Percentiles rank a stretch among this genome's conserved stretches.
Evolutionary conservation across 768 basidiomycete genomes (phyloP).

Genomic region (Boletus tylopilopsis): DNA sequence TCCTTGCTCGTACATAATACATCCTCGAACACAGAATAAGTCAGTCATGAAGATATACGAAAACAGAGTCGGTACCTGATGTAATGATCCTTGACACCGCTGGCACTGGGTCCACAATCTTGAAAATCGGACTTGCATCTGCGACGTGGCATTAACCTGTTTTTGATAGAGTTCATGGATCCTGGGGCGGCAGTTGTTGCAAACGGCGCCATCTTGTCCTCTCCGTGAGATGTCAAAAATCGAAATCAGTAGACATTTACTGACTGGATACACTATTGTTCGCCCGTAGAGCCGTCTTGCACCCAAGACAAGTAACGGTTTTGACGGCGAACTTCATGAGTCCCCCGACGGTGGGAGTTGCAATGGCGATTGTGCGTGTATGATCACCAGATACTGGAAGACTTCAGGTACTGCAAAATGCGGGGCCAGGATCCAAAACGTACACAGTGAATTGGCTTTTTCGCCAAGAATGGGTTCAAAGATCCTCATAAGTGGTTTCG

Average conservation of each 20-base stretch:
- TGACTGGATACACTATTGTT: constrained; percentile 73
- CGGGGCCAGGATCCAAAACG: constrained; percentile 26
- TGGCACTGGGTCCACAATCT: constrained; percentile 99
- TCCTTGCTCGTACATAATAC: constrained; percentile 96
- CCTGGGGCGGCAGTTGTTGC: constrained; percentile 85
- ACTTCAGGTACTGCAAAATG: constrained; percentile 2
- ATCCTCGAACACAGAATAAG: constrained; percentile 50
- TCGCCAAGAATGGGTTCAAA: constrained; percentile 98
- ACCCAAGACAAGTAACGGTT: constrained; percentile 91
- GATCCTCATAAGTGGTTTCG: constrained; percentile 94
- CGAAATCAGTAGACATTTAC: constrained; percentile 17
- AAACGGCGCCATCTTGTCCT: constrained; percentile 79
- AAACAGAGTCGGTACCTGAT: constrained; percentile 55
- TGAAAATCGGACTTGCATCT: constrained; percentile 86
- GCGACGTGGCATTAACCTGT: constrained; percentile 71
- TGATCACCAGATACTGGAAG: constrained; percentile 88
- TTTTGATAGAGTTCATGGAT: constrained; percentile 92
- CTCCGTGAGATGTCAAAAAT: constrained; percentile 4
- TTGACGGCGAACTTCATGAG: constrained; percentile 99
- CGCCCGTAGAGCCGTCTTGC: constrained; percentile 80
- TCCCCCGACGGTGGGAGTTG: constrained; percentile 93
- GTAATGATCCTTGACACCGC: constrained; percentile 95
- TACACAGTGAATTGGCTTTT: constrained; percentile 79
- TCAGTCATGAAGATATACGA: neutral
- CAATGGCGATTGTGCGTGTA: constrained; percentile 92